phyloP scores from a whole-genome alignment of 768 basidiomycete species.

The Cystoderma amianthinum region DNA sequence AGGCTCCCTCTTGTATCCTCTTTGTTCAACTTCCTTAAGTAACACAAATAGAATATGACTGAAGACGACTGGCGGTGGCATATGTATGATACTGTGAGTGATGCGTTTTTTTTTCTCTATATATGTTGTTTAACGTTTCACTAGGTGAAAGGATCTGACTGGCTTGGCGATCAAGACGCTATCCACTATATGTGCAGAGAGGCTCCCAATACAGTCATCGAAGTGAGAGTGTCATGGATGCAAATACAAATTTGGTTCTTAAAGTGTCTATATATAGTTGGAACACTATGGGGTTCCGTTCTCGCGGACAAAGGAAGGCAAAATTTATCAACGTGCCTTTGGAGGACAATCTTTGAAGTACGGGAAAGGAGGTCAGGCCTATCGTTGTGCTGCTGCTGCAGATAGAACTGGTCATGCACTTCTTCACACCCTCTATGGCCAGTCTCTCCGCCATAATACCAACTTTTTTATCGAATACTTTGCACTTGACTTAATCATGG shows the following conservation, averaged over 20 bases:
- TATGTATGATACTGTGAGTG: slow-evolving; percentile 88
- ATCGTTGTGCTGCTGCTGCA: slow-evolving; percentile 97
- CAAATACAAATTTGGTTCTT: too few species aligned
- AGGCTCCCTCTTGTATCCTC: slow-evolving; percentile 21
- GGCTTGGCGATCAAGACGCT: slow-evolving; percentile 99
- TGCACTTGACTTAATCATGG: slow-evolving; percentile 98
- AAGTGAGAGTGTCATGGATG: too few species aligned
- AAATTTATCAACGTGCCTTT: slow-evolving; percentile 99
- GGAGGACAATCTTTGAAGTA: slow-evolving; percentile 96
- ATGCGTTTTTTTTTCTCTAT: slow-evolving; percentile 1
- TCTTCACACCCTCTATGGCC: slow-evolving; percentile 97
- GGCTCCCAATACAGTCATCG: slow-evolving; percentile 89
- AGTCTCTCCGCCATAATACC: slow-evolving; percentile 97
- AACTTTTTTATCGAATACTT: slow-evolving; percentile 99
- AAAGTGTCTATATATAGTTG: slow-evolving; percentile 48
- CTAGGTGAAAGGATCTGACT: slow-evolving; percentile 97
- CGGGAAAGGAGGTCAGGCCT: slow-evolving; percentile 98
- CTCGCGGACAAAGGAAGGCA: slow-evolving; percentile 96
- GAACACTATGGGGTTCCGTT: slow-evolving; percentile 99
- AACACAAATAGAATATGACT: slow-evolving; percentile 77
- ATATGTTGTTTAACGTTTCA: slow-evolving; percentile 10
- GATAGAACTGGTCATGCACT: slow-evolving; percentile 98
- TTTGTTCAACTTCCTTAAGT: neutral
- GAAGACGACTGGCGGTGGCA: slow-evolving; percentile 99
- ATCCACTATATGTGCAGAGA: slow-evolving; percentile 99